phyloP scores from a whole-genome alignment of 257 asterid genomes.

The Echites panduratus region DNA sequence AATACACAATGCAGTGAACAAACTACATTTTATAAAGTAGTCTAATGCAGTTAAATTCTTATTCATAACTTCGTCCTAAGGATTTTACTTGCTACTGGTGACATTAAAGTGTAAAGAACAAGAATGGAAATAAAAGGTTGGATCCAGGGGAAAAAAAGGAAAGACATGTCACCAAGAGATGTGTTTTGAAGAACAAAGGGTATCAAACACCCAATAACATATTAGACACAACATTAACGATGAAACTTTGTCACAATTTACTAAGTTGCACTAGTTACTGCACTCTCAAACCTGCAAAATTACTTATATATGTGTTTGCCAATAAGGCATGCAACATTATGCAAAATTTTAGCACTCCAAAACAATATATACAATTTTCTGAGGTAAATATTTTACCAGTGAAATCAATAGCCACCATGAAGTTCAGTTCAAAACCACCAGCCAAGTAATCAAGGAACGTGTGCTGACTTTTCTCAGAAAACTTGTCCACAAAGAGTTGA shows the following conservation, averaged over 20 bases:
- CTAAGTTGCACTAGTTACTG: background rate
- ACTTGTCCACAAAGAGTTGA: conserved; percentile 74
- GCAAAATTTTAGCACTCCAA: background rate
- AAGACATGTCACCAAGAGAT: background rate
- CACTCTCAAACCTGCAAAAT: background rate
- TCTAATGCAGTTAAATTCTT: background rate
- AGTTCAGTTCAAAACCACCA: conserved; percentile 89
- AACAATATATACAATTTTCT: background rate
- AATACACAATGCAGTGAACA: background rate
- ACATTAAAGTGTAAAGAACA: background rate
- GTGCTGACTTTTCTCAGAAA: conserved; percentile 64
- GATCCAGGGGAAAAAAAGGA: background rate
- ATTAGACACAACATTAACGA: background rate
- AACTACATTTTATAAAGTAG: background rate
- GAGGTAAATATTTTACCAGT: conserved; percentile 51
- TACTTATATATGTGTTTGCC: background rate
- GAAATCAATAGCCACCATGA: conserved; percentile 98
- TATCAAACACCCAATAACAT: background rate
- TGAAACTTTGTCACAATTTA: background rate
- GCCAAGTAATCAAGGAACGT: conserved; percentile 90
- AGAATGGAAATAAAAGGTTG: background rate
- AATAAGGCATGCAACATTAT: background rate
- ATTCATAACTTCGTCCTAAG: background rate
- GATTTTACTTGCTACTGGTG: background rate
- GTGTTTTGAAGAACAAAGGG: background rate